Evolutionary conservation across 176 grass and related monocot species (phyloP), one percentile per base, ranked within the genome.

Genomic region (Phyllostachys edulis): DNA sequence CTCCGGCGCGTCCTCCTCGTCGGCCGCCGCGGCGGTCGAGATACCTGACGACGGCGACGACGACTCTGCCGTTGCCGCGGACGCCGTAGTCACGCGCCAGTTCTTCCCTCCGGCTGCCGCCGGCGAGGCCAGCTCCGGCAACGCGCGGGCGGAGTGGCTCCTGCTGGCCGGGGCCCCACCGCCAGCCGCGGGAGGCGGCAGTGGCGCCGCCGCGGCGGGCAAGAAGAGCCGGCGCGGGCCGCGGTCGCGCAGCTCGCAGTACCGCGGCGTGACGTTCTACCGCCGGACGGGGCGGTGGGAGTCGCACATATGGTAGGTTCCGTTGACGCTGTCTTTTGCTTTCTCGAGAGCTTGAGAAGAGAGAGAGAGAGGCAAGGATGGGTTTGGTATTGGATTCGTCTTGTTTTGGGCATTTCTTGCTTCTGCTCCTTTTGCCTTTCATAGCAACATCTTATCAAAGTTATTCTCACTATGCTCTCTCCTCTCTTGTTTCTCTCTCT

Each of bases 251-350:
- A 95, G 93, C 92, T 98, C 96, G 76, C 96, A 98, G 89, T 98
- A 98, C 87, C 92, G 96, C 21, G 96, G 96, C 54, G 96, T 98
- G 80, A 98, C 96, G 77, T 98, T 98, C 92, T 98, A 98, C 82
- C 89, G 96, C 55, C 88, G 96, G 38, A 98, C 96, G 67, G 93
- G 96, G 21, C 93, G 96, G 14, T 98, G 96, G 96, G 96, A 98
- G 81, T 98, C 96, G 76, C 96, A 98, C 86, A 98, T 98, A 85
- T 98, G 96, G 96, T 98, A 84, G 72, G 69, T 68, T 54, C 77
- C 26, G 50, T 65, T 59, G 75, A 76, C 50, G 76, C 86, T 73
- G 47, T 15, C 16, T 47, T 60, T 66, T 84, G 27, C 73, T 56
- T 46, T 81, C 80, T 88, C 13, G 67, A 68, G 8, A 59, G 39